Evolutionary conservation across 768 basidiomycete genomes (phyloP), one percentile per base, ranked within the genome.

Genomic region (Tulasnella sp.): DNA sequence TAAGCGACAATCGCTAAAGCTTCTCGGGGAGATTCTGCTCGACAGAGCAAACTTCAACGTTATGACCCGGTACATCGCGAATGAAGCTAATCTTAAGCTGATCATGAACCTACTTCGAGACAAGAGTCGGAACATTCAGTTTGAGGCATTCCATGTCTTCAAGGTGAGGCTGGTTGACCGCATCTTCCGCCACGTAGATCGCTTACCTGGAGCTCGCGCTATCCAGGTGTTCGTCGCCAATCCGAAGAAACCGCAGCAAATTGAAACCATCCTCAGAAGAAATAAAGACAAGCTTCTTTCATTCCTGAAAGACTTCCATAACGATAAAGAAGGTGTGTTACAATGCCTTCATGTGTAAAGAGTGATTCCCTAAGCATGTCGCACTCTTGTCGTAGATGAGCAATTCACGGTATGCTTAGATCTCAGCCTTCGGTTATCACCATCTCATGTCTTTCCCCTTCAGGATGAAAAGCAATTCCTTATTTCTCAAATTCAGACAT

Each of bases 111-210:
- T 98, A 71, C 83, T 99, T 71, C 87, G 95, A 74, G 94, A 98
- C 80, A 97, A 95, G 86, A 98, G 95, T 86, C 93, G 94, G 85
- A 99, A 99, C 80, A 98, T 99, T 62, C 97, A 99, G 80, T 99
- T 98, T 72, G 97, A 99, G 80, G 96, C 97, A 2, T 99, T 99
- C 82, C 97, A 99, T 77, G 97, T 99, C 42, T 99, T 99, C 87
- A 99, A 98, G 88, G 96, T 94, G 69, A n/a, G 86, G 32, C 17
- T 77, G 2, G 17, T 35, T 35, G 26, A 32, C n/a, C 16, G n/a
- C 69, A 17, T 22, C 29, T 8, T 74, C 2, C 39, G n/a, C 62
- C 40, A 41, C 34, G 14, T 16, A 11, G 68, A 64, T 40, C 1
- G 4, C 17, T 35, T 59, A 64, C 44, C 17, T 41, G 12, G 26